Evolutionary conservation across 1,139 yeast genomes (phyloP), one percentile per base, ranked within the genome.

Genomic region (Zygoascus meyerae): DNA sequence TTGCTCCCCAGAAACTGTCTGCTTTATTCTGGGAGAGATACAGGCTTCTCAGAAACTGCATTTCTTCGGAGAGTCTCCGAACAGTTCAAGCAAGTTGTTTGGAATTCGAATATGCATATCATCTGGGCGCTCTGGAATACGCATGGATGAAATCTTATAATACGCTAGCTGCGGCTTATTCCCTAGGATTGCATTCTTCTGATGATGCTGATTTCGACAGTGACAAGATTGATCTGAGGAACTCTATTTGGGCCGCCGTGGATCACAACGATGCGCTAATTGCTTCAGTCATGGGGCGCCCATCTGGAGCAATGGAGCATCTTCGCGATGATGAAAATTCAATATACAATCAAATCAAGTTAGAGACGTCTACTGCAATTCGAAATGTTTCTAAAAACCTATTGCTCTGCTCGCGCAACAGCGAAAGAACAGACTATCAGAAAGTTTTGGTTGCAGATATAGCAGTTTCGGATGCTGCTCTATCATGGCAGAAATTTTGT

Each of bases 231-330:
- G 7, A 4, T 5, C 26, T 21, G 26, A 17, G 44, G 16, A 14
- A 21, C 14, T 17, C 44, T 4, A 34, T 43, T 10, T 43, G 46
- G 46, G 37, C 33, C 2, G 39, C 39, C 8, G 46, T 43, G 31
- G 46, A 43, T 29, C 36, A 40, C 15, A 14, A 31, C n/a, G 40
- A 37, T 14, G 41, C 42, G 9, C 17, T 43, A 9, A 34, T 43
- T 11, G 36, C 41, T 3, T 37, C 46, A 10, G 46, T 37, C 6
- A 31, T 43, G 37, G 42, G 42, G 14, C 39, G 46, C 18, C 46
- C 46, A 21, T 21, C 26, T 21, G 26, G 26, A 21, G 26, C 26
- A 4, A 5, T 7, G 4, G 26, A 7, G 7, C 26, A 21, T 21
- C 7, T 21, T 4, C 7, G 26, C 7, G 26, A 21, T 21, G 26